These are phyloP conservation scores for Leptographium radiaticola DNA, from an alignment of 2,329 filamentous ascomycete genomes.

Conservation along the genomic window DNA sequence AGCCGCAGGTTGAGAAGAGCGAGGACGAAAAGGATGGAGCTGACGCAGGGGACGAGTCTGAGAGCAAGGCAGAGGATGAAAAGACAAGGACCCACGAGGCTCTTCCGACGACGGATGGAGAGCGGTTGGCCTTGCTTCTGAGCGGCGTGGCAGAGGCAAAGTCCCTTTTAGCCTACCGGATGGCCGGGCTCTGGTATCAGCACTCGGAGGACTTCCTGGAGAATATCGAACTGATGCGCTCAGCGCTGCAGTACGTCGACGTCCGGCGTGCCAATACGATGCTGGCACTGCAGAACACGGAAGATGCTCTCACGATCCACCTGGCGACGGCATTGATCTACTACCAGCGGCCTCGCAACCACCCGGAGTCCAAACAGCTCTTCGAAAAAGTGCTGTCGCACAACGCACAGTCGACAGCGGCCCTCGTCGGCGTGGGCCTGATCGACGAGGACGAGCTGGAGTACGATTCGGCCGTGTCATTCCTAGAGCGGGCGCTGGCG, in stretches of 20 bases:
- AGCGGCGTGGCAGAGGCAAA: slow-evolving; percentile 54
- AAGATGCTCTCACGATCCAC: slow-evolving; percentile 61
- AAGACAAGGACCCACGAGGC: slow-evolving; percentile 33
- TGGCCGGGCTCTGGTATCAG: slow-evolving; percentile 75
- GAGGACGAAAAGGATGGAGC: background rate
- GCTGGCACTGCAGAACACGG: slow-evolving; percentile 52
- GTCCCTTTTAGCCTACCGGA: slow-evolving; percentile 70
- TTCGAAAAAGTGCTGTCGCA: slow-evolving; percentile 72
- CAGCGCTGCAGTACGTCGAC: slow-evolving; percentile 49
- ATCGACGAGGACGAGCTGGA: slow-evolving; percentile 92
- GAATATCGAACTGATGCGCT: slow-evolving; percentile 66
- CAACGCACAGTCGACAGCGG: slow-evolving; percentile 63
- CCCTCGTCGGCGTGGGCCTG: slow-evolving; percentile 78
- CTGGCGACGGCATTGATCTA: slow-evolving; percentile 83
- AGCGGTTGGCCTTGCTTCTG: slow-evolving; percentile 68
- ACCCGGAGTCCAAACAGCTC: slow-evolving; percentile 72
- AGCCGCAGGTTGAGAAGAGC: slow-evolving; percentile 8
- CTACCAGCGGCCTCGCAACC: slow-evolving; percentile 80
- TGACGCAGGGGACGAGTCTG: slow-evolving; percentile 22
- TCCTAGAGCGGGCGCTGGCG: slow-evolving; percentile 61
- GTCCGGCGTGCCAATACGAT: slow-evolving; percentile 55
- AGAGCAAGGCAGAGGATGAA: slow-evolving; percentile 29
- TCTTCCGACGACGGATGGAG: slow-evolving; percentile 56
- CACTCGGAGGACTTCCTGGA: slow-evolving; percentile 75
- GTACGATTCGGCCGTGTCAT: slow-evolving; percentile 67